These are phyloP conservation scores for Podospora conica DNA, from an alignment of 495 filamentous ascomycete genomes.

Conservation along the genomic window DNA sequence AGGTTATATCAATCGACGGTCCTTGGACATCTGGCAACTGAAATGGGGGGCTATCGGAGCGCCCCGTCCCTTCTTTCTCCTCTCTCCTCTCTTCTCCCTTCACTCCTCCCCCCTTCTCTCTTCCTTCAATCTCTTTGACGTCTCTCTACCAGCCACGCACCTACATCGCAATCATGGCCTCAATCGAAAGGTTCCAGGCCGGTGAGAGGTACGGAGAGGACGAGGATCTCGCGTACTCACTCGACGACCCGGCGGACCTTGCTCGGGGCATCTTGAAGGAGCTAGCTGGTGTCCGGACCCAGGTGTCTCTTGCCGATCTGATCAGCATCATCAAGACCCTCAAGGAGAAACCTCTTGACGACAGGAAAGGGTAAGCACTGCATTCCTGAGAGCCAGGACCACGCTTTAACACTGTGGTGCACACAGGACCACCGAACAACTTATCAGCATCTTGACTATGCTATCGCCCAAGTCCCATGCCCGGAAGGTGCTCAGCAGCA, in stretches of 20 bases:
- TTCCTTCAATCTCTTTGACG: too few relatives aligned
- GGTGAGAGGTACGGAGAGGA: constrained; percentile 12
- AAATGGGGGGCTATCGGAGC: too few relatives aligned
- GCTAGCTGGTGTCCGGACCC: constrained; percentile 15
- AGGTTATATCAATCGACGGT: too few relatives aligned
- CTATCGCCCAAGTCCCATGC: constrained; percentile 51
- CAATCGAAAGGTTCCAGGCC: constrained; percentile 12
- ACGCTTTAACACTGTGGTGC: background rate
- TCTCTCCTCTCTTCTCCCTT: too few relatives aligned
- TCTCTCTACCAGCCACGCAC: background rate
- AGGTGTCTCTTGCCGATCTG: constrained; percentile 22
- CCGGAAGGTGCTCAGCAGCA: constrained; percentile 49
- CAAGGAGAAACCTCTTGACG: constrained; percentile 27
- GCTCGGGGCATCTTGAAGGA: constrained; percentile 27
- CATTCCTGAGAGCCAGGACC: background rate
- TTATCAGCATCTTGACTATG: constrained; percentile 31
- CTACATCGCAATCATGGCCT: background rate
- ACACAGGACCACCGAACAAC: constrained; percentile 23
- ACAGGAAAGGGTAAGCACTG: constrained; percentile 24
- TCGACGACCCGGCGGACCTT: constrained; percentile 25
- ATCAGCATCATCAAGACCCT: constrained; percentile 23
- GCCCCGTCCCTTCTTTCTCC: too few relatives aligned
- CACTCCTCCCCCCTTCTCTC: too few relatives aligned
- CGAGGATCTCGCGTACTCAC: constrained; percentile 14
- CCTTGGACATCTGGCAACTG: too few relatives aligned